Evolutionary conservation across 1,284 basidiomycete genomes (phyloP).

Genomic region (Tylopilus sp.): DNA sequence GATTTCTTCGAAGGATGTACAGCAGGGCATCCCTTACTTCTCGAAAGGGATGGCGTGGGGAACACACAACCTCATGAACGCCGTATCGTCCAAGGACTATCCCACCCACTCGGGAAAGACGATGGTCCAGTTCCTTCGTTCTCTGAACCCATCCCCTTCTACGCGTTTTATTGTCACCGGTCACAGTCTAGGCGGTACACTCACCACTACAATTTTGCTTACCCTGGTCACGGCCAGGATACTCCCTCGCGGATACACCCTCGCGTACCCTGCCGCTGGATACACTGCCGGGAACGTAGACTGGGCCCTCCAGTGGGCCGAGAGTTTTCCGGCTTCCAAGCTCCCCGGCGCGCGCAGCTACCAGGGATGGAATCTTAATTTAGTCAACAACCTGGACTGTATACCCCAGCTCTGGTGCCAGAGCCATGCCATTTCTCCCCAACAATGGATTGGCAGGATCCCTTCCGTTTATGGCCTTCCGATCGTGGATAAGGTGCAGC

Average conservation of each 20-base stretch:
- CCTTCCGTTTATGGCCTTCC: slow-evolving; percentile 26
- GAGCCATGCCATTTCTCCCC: background rate
- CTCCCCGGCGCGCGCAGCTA: background rate
- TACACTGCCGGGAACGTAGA: slow-evolving; percentile 7
- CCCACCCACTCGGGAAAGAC: slow-evolving; percentile 5
- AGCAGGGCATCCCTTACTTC: background rate
- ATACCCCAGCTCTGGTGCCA: slow-evolving; percentile 25
- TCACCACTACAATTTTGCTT: slow-evolving; percentile 23
- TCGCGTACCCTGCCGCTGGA: slow-evolving; percentile 20
- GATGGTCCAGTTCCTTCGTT: slow-evolving; percentile 20
- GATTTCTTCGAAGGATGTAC: background rate
- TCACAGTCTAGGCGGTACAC: slow-evolving; percentile 18
- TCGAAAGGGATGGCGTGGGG: slow-evolving; percentile 2
- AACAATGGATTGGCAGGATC: slow-evolving; percentile 22
- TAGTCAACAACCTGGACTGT: slow-evolving; percentile 27
- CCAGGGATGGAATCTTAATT: slow-evolving; percentile 30
- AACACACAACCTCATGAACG: slow-evolving; percentile 16
- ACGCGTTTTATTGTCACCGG: slow-evolving; percentile 18
- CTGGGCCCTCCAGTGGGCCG: background rate
- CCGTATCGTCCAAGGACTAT: slow-evolving; percentile 1
- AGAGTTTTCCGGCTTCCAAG: background rate
- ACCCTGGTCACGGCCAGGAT: slow-evolving; percentile 1
- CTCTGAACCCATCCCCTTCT: background rate
- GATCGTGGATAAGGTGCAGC: background rate
- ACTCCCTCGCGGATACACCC: background rate